These are phyloP conservation scores for Fusarium haematococcum DNA, from an alignment of 2,329 filamentous ascomycete species.

Conservation along the genomic window DNA sequence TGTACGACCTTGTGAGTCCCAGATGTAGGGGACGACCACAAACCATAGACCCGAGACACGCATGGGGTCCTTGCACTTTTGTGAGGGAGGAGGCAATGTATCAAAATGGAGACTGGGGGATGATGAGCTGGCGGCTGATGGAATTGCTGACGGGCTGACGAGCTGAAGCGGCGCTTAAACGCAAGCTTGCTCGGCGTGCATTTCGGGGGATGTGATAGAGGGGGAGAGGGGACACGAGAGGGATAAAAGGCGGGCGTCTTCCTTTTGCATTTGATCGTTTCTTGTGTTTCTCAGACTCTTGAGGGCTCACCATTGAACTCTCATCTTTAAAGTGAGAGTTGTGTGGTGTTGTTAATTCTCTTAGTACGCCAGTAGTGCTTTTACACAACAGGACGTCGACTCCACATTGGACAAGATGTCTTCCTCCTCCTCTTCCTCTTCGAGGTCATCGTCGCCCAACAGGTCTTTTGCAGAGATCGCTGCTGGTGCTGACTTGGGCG, in stretches of 20 bases:
- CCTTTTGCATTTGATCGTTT: neutral
- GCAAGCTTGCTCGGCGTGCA: constrained; percentile 1
- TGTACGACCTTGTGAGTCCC: neutral
- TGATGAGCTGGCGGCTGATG: constrained; percentile 28
- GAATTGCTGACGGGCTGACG: constrained; percentile 2
- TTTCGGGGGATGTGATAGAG: neutral
- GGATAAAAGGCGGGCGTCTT: constrained; percentile 21
- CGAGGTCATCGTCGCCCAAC: constrained; percentile 19
- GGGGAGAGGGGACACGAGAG: neutral
- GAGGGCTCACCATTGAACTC: neutral
- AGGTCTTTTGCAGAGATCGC: constrained; percentile 7
- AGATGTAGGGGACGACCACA: neutral
- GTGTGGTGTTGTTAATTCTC: neutral
- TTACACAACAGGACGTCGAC: neutral
- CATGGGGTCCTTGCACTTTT: neutral
- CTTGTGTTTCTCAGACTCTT: neutral
- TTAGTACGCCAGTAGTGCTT: neutral
- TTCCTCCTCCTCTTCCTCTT: constrained; percentile 13
- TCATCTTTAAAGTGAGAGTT: neutral
- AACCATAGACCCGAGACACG: neutral
- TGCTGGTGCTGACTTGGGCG: constrained; percentile 16
- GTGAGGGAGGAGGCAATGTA: neutral
- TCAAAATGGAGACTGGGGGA: neutral
- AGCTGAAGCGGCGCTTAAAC: constrained; percentile 14
- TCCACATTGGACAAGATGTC: constrained; percentile 16